Conservation (phyloP, 1,284 basidiomycete genomes). For the Rhodotorula glutinis region DNA sequence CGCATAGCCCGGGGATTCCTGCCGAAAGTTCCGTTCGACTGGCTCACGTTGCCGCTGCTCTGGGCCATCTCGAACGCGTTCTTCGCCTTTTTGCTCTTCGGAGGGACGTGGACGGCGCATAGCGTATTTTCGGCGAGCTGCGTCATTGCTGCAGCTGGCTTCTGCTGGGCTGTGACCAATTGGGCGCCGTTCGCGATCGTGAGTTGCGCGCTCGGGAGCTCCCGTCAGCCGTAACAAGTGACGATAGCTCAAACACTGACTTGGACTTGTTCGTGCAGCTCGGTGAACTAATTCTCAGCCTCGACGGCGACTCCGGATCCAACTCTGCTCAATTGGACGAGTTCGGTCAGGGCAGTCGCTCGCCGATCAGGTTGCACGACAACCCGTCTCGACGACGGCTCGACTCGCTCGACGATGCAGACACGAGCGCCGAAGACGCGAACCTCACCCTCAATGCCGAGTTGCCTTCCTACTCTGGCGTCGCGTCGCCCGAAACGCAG, state of each 20-base stretch:
- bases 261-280: slow-evolving; percentile 8
- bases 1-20: slow-evolving; percentile 4
- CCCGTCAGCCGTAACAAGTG: no score
- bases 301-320: slow-evolving; percentile 7
- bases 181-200: slow-evolving; percentile 41
- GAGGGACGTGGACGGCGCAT: slow-evolving; percentile 50
- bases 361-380: not conserved
- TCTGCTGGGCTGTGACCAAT: slow-evolving; percentile 52
- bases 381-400: not conserved
- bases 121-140: slow-evolving; percentile 51
- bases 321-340: not conserved
- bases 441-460: not conserved
- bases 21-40: slow-evolving; percentile 44
- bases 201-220: not conserved
- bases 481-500: not conserved
- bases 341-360: not conserved
- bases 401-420: not conserved
- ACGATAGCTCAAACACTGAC: no score
- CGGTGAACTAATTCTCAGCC: slow-evolving; percentile 34
- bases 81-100: slow-evolving; percentile 58
- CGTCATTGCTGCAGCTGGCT: slow-evolving; percentile 53
- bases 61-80: slow-evolving; percentile 82
- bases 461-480: not conserved
- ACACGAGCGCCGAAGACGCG: not conserved
- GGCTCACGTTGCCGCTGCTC: slow-evolving; percentile 63